A percentile compares a stretch with the other conserved stretches of the same genome.
These are phyloP conservation scores for Umbelopsis ramanniana DNA, from an alignment of 192 early-diverging fungal species.

Conservation along the genomic window DNA sequence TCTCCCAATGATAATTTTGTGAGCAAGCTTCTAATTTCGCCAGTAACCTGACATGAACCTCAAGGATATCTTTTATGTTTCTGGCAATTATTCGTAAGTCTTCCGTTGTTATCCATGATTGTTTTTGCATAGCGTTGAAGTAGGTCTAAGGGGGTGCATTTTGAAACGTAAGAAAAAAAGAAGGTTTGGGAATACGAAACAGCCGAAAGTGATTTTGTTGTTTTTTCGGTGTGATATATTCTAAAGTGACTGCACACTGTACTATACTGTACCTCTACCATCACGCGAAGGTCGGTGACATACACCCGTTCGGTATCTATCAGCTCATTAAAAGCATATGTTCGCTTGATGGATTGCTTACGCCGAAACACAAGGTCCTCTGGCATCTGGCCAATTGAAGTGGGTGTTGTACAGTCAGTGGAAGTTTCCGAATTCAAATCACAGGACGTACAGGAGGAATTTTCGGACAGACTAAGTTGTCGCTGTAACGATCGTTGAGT, in stretches of 20 bases:
- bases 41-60: background rate
- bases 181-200: background rate
- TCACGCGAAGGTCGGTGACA: constrained; percentile 27
- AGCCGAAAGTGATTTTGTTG: constrained; percentile 4
- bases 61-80: constrained; percentile 5
- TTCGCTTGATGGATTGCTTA: constrained; percentile 21
- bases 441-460: constrained; percentile 1
- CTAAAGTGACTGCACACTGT: background rate
- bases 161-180: background rate
- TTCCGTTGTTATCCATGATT: constrained; percentile 1
- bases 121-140: constrained; percentile 3
- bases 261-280: constrained; percentile 34
- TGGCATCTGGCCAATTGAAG: background rate
- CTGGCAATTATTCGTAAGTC: background rate
- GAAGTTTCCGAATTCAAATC: constrained; percentile 16
- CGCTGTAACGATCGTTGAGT: background rate
- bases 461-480: constrained; percentile 15
- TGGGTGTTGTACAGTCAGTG: constrained; percentile 4
- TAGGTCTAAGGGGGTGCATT: background rate
- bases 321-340: constrained; percentile 38
- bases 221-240: constrained; percentile 21
- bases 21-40: constrained; percentile 15
- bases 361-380: constrained; percentile 19
- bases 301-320: constrained; percentile 41
- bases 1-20: constrained; percentile 11